Percentiles rank a stretch among this genome's conserved stretches.
Evolutionary conservation across 1,284 basidiomycete species (phyloP).

Genomic region (Ustilago lituana): DNA sequence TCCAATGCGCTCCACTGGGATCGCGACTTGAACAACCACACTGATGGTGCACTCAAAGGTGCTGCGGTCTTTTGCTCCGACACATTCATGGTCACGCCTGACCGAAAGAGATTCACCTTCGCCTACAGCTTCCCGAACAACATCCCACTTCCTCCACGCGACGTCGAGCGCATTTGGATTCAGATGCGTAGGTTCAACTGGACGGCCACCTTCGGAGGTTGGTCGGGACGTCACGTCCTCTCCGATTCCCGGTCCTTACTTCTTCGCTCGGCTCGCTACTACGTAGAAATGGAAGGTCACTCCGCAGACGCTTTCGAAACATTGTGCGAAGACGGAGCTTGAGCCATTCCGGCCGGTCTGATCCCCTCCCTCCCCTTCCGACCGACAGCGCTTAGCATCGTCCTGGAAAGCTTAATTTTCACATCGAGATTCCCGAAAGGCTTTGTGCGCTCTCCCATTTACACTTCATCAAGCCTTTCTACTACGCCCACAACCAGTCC

Average conservation of each 20-base stretch:
- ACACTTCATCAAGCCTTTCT: slow-evolving; percentile 3
- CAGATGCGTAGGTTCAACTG: slow-evolving; percentile 32
- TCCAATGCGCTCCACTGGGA: slow-evolving; percentile 22
- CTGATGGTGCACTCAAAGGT: neutral
- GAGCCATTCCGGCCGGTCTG: slow-evolving; percentile 1
- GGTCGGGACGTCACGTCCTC: slow-evolving; percentile 32
- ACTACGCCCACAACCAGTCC: slow-evolving; percentile 12
- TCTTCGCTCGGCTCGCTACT: slow-evolving; percentile 30
- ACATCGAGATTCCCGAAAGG: neutral
- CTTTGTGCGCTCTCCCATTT: slow-evolving; percentile 2
- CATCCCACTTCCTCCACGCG: slow-evolving; percentile 39
- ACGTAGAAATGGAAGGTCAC: slow-evolving; percentile 31
- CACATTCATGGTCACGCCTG: slow-evolving; percentile 30
- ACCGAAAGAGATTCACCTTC: slow-evolving; percentile 28
- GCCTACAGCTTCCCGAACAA: slow-evolving; percentile 37
- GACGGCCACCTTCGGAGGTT: slow-evolving; percentile 35
- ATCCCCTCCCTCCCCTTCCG: neutral
- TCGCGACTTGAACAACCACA: slow-evolving; percentile 11
- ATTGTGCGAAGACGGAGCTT: slow-evolving; percentile 12
- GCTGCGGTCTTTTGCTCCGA: slow-evolving; percentile 37
- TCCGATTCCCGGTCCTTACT: slow-evolving; percentile 25
- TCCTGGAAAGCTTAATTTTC: slow-evolving; percentile 10
- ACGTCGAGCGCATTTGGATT: slow-evolving; percentile 35
- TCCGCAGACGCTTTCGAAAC: slow-evolving; percentile 19
- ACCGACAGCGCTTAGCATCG: slow-evolving; percentile 1